These are phyloP conservation scores for Termitomyces sp. DNA, from an alignment of 768 basidiomycete species.

Conservation along the genomic window DNA sequence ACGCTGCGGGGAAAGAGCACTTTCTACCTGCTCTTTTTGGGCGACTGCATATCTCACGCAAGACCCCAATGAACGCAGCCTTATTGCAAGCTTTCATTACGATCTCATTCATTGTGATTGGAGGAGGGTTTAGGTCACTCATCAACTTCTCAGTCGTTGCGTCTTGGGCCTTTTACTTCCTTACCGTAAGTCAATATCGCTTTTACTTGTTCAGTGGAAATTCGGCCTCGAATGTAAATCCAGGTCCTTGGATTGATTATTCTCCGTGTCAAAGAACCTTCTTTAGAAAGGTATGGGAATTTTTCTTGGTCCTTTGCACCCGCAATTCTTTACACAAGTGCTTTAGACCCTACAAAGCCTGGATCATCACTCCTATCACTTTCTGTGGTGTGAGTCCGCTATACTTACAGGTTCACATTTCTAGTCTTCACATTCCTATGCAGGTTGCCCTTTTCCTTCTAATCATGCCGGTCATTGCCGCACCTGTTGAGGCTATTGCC, in stretches of 20 bases:
- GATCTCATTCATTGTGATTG: constrained; percentile 74
- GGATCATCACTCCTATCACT: constrained; percentile 83
- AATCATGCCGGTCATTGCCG: constrained; percentile 92
- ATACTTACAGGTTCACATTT: neutral
- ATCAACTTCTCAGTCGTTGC: constrained; percentile 90
- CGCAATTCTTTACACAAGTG: neutral
- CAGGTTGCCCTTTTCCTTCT: constrained; percentile 88
- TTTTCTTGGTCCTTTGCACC: neutral
- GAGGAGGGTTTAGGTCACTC: constrained; percentile 84
- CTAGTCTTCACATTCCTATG: constrained; percentile 4
- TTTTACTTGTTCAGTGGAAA: neutral
- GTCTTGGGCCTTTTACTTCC: constrained; percentile 84
- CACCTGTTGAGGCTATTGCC: constrained; percentile 82
- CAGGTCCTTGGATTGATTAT: constrained; percentile 88
- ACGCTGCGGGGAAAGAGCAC: constrained; percentile 82
- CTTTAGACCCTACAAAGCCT: constrained; percentile 89
- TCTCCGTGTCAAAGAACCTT: constrained; percentile 86
- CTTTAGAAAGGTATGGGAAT: constrained; percentile 58
- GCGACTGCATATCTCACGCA: constrained; percentile 63
- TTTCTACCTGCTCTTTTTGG: constrained; percentile 87
- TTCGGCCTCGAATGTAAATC: neutral
- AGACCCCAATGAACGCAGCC: constrained; percentile 88
- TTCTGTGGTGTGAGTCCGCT: constrained; percentile 74
- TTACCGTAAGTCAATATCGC: constrained; percentile 60
- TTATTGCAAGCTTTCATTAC: constrained; percentile 75